These are phyloP conservation scores for Coemansia biformis DNA, from an alignment of 192 early-diverging fungal genomes.

Conservation along the genomic window DNA sequence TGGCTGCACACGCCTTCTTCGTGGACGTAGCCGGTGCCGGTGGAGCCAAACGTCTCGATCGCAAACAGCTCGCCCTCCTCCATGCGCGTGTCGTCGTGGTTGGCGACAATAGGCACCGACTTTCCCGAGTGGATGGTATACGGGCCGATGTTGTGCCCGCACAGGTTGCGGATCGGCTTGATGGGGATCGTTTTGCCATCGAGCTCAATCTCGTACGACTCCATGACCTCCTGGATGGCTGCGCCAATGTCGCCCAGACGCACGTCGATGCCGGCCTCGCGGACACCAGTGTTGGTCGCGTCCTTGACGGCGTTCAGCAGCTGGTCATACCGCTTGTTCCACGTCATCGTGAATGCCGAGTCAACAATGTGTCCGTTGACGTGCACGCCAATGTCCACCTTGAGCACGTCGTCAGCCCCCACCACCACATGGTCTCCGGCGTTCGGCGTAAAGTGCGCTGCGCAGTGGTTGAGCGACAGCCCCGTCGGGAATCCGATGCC, in stretches of 20 bases:
- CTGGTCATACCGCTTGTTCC: slow-evolving; percentile 83
- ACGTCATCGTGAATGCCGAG: slow-evolving; percentile 88
- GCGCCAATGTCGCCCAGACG: slow-evolving; percentile 91
- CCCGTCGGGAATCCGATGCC: slow-evolving; percentile 96
- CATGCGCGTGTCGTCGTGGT: slow-evolving; percentile 86
- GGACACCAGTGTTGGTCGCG: slow-evolving; percentile 93
- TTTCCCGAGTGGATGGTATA: slow-evolving; percentile 95
- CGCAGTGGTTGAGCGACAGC: slow-evolving; percentile 86
- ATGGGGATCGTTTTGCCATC: slow-evolving; percentile 87
- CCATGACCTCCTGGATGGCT: slow-evolving; percentile 96
- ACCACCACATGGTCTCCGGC: slow-evolving; percentile 91
- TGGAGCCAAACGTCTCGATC: slow-evolving; percentile 97
- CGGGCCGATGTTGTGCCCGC: slow-evolving; percentile 87
- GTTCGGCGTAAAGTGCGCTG: slow-evolving; percentile 97
- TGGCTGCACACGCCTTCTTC: slow-evolving; percentile 91
- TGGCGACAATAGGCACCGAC: slow-evolving; percentile 89
- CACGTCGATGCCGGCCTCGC: slow-evolving; percentile 95
- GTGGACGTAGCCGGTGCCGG: slow-evolving; percentile 81
- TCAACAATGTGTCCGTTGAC: slow-evolving; percentile 92
- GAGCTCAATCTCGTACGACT: slow-evolving; percentile 93
- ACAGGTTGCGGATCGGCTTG: slow-evolving; percentile 92
- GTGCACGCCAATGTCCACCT: slow-evolving; percentile 95
- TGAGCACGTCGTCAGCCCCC: slow-evolving; percentile 85
- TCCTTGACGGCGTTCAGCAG: slow-evolving; percentile 86
- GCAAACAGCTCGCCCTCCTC: slow-evolving; percentile 94